A percentile compares a stretch with the other conserved stretches of the same genome.
Conservation (phyloP, 2,329 filamentous ascomycete genomes). For the Fusarium sp. region DNA sequence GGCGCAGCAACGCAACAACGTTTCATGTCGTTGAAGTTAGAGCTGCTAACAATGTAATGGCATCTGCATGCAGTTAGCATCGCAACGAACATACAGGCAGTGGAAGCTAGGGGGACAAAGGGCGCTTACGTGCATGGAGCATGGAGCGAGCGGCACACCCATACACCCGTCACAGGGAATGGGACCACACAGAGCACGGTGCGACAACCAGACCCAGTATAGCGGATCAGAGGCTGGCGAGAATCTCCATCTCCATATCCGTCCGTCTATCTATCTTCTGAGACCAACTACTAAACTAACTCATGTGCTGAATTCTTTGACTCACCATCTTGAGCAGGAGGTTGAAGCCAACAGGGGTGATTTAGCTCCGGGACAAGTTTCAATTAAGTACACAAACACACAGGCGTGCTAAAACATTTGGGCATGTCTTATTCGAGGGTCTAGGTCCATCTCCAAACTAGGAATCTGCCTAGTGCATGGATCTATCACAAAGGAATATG, state of each 20-base stretch:
- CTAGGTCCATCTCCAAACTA: constrained; percentile 10
- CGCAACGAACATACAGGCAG: constrained; percentile 24
- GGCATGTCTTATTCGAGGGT: constrained; percentile 4
- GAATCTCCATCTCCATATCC: constrained; percentile 14
- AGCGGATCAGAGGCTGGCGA: constrained; percentile 39
- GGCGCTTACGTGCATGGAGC: constrained; percentile 28
- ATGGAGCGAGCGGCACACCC: constrained; percentile 14
- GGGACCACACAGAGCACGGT: constrained; percentile 39
- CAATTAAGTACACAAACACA: constrained; percentile 3
- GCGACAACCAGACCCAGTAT: constrained; percentile 46
- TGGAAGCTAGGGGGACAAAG: constrained; percentile 12
- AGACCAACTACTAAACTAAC: background rate
- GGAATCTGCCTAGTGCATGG: constrained; percentile 15
- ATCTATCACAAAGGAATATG: constrained; percentile 2
- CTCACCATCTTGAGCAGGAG: background rate
- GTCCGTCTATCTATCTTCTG: background rate
- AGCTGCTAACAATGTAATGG: constrained; percentile 38
- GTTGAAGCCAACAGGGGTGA: background rate
- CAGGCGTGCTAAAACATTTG: background rate
- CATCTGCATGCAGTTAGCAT: constrained; percentile 41
- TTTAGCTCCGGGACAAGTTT: constrained; percentile 1
- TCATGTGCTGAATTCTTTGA: background rate
- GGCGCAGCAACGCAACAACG: constrained; percentile 30
- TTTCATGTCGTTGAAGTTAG: constrained; percentile 39
- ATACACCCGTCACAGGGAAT: constrained; percentile 37